These are phyloP conservation scores for Globisporangium okanoganense DNA, from an alignment of 352 stramenopile species.

Conservation along the genomic window DNA sequence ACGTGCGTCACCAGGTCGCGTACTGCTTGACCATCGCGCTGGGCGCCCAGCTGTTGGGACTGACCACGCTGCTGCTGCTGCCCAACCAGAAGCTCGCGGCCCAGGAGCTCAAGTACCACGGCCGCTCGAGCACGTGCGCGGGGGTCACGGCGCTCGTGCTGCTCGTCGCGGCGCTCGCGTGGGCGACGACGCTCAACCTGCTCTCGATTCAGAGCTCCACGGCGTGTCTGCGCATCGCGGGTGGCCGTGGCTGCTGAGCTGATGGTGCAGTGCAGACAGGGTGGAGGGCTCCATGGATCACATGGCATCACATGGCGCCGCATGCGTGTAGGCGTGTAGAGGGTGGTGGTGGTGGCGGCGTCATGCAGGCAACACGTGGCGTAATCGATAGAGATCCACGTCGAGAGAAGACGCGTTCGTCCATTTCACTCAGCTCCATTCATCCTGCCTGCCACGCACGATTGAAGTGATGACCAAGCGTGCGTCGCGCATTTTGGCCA, in stretches of 20 bases:
- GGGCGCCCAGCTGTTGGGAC: slow-evolving; percentile 21
- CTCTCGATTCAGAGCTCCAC: slow-evolving; percentile 62
- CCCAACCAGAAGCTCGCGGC: slow-evolving; percentile 61
- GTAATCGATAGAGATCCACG: not conserved
- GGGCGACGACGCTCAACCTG: slow-evolving; percentile 54
- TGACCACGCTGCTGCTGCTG: slow-evolving; percentile 47
- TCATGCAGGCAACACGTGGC: not conserved
- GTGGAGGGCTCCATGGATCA: not conserved
- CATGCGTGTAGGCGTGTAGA: not conserved
- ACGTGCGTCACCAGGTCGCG: slow-evolving; percentile 59
- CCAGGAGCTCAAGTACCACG: slow-evolving; percentile 54
- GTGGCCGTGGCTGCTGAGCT: slow-evolving; percentile 41
- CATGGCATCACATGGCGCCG: not conserved
- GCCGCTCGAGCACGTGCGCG: slow-evolving; percentile 38
- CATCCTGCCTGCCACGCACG: slow-evolving; percentile 9
- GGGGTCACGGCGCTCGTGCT: slow-evolving; percentile 32
- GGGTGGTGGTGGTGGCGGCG: not conserved
- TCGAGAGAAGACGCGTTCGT: not conserved
- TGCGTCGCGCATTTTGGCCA: not conserved
- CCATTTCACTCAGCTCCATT: not conserved
- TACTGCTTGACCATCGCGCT: slow-evolving; percentile 45
- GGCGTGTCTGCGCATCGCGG: slow-evolving; percentile 56
- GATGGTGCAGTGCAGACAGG: not conserved
- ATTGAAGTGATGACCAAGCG: slow-evolving; percentile 19
- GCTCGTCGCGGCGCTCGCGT: slow-evolving; percentile 37